phyloP scores from a whole-genome alignment of 768 basidiomycete species.

The Leccinum variicolor region DNA sequence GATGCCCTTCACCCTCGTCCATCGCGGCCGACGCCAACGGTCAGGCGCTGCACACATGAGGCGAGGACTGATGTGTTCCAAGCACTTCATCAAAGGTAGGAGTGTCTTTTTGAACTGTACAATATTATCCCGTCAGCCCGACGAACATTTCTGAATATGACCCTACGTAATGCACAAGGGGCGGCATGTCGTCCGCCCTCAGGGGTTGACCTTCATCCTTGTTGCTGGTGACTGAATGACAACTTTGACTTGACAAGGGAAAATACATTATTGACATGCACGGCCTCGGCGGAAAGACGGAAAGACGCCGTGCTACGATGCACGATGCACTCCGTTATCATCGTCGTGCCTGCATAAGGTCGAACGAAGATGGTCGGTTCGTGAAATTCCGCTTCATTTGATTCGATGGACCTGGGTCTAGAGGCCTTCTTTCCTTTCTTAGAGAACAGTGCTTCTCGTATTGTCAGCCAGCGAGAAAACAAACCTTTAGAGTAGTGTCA shows the following conservation, averaged over 20 bases:
- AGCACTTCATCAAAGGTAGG: background rate
- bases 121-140: background rate
- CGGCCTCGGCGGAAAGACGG: background rate
- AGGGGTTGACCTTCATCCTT: background rate
- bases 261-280: background rate
- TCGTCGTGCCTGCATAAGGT: background rate
- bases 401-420: background rate
- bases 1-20: background rate
- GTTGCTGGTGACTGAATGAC: background rate
- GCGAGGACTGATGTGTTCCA: background rate
- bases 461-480: background rate
- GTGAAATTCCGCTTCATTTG: background rate
- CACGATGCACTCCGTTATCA: background rate
- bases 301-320: background rate
- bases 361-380: background rate
- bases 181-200: background rate
- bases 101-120: background rate
- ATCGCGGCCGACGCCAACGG: background rate
- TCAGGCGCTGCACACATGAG: background rate
- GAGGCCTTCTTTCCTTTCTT: background rate
- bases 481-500: background rate
- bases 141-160: background rate
- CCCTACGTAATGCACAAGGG: background rate
- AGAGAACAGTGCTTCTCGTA: background rate
- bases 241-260: background rate